Percentiles rank a stretch among this genome's conserved stretches.
These are phyloP conservation scores for Cubamyces sp. DNA, from an alignment of 768 basidiomycete genomes.

Conservation along the genomic window DNA sequence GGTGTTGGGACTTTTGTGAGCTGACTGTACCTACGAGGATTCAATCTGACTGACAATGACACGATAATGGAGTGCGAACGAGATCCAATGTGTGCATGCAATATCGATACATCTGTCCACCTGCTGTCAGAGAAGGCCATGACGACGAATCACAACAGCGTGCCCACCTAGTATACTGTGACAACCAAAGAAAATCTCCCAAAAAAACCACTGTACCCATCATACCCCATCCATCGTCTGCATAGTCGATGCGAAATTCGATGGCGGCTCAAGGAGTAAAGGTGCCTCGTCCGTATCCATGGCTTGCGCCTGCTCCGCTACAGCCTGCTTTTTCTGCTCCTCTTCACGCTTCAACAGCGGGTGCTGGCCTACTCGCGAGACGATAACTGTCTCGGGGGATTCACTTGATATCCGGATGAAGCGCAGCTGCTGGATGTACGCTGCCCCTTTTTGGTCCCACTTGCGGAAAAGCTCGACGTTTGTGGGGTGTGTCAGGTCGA, in stretches of 20 bases:
- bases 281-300: conserved; percentile 37
- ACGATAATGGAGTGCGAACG: neutral
- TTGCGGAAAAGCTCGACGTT: conserved; percentile 72
- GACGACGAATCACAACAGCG: neutral
- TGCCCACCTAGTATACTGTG: neutral
- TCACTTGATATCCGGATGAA: conserved; percentile 75
- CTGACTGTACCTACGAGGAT: neutral
- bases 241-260: conserved; percentile 44
- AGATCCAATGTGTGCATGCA: neutral
- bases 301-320: conserved; percentile 5
- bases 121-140: neutral
- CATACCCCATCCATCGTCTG: conserved; percentile 40
- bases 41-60: neutral
- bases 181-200: neutral
- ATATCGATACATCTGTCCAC: conserved; percentile 9
- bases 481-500: conserved; percentile 73
- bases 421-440: conserved; percentile 71
- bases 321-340: conserved; percentile 3
- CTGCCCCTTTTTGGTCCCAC: conserved; percentile 80
- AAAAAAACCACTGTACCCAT: conserved; percentile 19
- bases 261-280: conserved; percentile 35
- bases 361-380: conserved; percentile 69
- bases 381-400: conserved; percentile 47
- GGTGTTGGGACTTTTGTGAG: neutral
- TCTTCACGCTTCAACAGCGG: conserved; percentile 34